A percentile compares a stretch with the other conserved stretches of the same genome.
Conservation (phyloP, 176 grass and related monocot genomes). For the Rhynchospora tenuis region DNA sequence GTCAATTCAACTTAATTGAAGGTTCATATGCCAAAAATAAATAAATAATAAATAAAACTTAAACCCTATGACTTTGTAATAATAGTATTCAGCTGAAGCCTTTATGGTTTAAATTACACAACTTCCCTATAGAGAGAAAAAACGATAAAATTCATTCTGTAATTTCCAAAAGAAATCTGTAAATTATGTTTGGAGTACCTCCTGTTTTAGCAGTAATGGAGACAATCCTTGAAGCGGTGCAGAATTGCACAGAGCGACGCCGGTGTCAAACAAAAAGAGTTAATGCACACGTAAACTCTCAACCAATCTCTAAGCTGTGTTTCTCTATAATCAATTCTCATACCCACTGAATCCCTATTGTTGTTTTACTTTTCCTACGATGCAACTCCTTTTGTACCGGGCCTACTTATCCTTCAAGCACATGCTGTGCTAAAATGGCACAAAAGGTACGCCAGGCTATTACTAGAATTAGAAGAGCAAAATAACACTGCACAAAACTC, state of each 20-base stretch:
- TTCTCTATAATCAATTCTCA: not conserved
- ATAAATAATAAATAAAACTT: no score
- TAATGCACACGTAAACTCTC: constrained; percentile 20
- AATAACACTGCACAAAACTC: not conserved
- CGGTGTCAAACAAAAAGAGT: not conserved
- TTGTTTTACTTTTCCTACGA: not conserved
- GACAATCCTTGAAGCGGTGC: not conserved
- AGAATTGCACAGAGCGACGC: not conserved
- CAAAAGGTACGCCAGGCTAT: not conserved
- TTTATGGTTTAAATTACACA: no score
- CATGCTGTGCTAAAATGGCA: not conserved
- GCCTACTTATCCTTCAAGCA: not conserved
- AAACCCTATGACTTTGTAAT: no score
- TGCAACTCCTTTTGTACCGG: not conserved
- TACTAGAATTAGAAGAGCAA: not conserved
- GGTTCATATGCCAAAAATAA: no score
- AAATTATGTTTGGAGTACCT: not conserved
- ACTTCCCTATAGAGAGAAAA: not conserved
- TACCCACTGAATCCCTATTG: not conserved
- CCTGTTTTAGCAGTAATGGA: not conserved
- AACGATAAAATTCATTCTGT: not conserved
- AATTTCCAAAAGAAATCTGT: not conserved
- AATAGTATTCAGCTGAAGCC: no score
- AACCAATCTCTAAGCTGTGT: constrained; percentile 2
- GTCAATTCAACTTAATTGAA: no score